Conservation (phyloP, 345 rosid species). For the Nephelium lappaceum region DNA sequence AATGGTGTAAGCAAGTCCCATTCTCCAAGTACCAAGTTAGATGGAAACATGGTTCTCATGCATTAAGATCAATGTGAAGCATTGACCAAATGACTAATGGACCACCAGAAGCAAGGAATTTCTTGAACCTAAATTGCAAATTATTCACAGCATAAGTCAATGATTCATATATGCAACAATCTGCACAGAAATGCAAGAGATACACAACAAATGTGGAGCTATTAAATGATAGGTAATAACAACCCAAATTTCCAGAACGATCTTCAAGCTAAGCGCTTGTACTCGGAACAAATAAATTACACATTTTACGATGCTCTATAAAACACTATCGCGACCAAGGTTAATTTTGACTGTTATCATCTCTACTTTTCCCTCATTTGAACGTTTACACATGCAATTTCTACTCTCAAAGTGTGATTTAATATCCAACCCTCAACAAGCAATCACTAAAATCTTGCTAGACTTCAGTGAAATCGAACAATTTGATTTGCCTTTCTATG, state of each 20-base stretch:
- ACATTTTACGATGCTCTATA: not conserved
- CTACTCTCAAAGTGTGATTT: not conserved
- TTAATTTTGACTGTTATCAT: not conserved
- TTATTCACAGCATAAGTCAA: not conserved
- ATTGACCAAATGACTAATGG: not conserved
- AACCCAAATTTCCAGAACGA: not conserved
- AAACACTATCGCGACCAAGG: not conserved
- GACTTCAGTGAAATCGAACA: not conserved
- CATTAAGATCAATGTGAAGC: not conserved
- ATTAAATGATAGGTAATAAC: not conserved
- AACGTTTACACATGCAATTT: not conserved
- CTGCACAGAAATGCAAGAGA: not conserved
- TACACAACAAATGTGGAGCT: not conserved
- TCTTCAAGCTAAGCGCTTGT: not conserved
- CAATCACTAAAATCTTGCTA: not conserved
- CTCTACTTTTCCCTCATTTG: not conserved
- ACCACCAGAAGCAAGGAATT: not conserved
- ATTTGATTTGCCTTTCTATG: not conserved
- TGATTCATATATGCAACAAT: not conserved
- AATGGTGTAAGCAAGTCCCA: not conserved
- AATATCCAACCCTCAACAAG: not conserved
- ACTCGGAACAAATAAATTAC: not conserved
- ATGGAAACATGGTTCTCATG: not conserved
- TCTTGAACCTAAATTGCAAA: not conserved
- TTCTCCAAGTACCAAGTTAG: slow-evolving; percentile 6